Conservation (phyloP, 2,329 filamentous ascomycete genomes). For the Ophiostoma sp. region DNA sequence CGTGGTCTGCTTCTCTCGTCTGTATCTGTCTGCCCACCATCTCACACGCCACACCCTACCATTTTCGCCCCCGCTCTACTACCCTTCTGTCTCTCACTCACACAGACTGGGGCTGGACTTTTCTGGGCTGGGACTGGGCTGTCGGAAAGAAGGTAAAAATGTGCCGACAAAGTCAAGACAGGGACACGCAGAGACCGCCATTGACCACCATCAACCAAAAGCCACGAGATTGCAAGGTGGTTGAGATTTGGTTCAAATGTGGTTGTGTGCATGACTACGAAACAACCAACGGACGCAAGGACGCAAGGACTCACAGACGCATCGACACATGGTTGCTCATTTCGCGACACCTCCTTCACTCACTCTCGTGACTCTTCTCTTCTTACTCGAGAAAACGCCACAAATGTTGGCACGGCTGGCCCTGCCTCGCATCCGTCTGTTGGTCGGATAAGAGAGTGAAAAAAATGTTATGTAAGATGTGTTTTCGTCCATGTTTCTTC, state of each 20-base stretch:
- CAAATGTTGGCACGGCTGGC: neutral
- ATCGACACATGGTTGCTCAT: neutral
- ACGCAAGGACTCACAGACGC: neutral
- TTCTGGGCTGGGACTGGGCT: neutral
- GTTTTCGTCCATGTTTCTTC: neutral
- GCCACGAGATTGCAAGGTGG: slow-evolving; percentile 1
- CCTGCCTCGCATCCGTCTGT: neutral
- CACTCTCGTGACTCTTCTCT: neutral
- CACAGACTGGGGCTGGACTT: too few species aligned
- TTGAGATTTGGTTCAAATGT: neutral
- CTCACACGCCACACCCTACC: neutral
- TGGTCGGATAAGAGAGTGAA: neutral
- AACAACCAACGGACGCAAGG: slow-evolving; percentile 4
- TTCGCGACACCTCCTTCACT: neutral
- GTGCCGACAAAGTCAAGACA: neutral
- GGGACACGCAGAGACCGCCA: neutral
- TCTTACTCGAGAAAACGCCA: neutral
- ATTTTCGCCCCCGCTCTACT: neutral
- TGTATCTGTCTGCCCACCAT: neutral
- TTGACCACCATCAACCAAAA: neutral
- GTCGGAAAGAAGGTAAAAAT: slow-evolving; percentile 18
- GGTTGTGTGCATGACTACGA: neutral
- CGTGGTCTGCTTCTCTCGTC: neutral
- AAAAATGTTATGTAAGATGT: neutral
- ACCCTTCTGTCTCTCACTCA: neutral